Conservation (phyloP, 768 basidiomycete species). For the Boletellus ananiceps region DNA sequence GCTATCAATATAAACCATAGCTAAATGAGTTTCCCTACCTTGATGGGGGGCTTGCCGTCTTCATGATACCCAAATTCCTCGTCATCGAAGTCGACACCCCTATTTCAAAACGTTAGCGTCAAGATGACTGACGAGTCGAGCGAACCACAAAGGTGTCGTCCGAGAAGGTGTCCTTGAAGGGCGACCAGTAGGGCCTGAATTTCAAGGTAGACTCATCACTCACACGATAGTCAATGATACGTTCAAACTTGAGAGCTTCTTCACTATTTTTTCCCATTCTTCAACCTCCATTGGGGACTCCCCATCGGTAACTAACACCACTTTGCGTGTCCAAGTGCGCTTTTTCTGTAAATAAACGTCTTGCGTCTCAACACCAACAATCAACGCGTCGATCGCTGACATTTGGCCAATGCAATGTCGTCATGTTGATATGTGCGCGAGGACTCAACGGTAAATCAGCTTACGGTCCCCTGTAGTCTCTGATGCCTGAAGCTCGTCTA, state of each 20-base stretch:
- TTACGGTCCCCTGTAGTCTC: constrained; percentile 60
- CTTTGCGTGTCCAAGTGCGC: constrained; percentile 80
- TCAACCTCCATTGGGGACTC: constrained; percentile 68
- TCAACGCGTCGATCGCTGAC: constrained; percentile 78
- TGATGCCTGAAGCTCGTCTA: constrained; percentile 57
- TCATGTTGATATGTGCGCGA: neutral
- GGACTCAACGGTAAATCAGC: constrained; percentile 18
- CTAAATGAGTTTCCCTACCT: constrained; percentile 44
- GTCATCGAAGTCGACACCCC: constrained; percentile 89
- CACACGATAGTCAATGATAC: constrained; percentile 72
- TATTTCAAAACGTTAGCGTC: constrained; percentile 28
- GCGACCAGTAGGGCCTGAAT: neutral
- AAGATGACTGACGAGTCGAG: neutral
- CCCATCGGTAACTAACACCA: constrained; percentile 83
- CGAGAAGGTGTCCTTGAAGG: too few relatives aligned
- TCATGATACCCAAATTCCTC: constrained; percentile 59
- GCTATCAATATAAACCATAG: neutral
- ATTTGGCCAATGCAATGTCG: neutral
- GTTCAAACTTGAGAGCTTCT: constrained; percentile 57
- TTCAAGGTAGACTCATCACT: constrained; percentile 16
- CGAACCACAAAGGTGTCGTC: too few relatives aligned
- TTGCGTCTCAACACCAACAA: constrained; percentile 84
- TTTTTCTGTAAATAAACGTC: constrained; percentile 61
- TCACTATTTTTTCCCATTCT: constrained; percentile 66
- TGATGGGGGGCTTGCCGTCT: constrained; percentile 63